Percentiles rank a stretch among this genome's conserved stretches.
Conservation (phyloP, 305 asterid genomes). For the Euphrasia arctica region DNA sequence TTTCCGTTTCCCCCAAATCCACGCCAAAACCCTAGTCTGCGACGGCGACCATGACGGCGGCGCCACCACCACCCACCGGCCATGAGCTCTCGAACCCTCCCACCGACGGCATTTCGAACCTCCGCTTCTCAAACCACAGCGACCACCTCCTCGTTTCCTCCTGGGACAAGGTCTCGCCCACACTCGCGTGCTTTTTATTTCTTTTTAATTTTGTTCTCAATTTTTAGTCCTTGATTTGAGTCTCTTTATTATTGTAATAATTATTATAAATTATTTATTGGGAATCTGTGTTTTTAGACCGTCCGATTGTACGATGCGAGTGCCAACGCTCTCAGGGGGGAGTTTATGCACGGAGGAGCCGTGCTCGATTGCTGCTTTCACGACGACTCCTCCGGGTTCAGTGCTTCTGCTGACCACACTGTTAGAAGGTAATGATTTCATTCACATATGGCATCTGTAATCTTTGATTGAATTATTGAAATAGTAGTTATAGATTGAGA, state of each 20-base stretch:
- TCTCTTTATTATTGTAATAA: background rate
- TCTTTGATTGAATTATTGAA: background rate
- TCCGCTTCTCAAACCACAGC: constrained; percentile 89
- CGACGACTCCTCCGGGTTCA: too few species aligned
- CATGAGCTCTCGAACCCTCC: constrained; percentile 74
- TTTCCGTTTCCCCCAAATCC: constrained; percentile 12
- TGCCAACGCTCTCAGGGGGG: constrained; percentile 71
- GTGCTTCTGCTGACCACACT: too few species aligned
- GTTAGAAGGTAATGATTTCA: too few species aligned
- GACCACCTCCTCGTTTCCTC: constrained; percentile 93
- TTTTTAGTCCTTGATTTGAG: background rate
- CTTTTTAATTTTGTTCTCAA: background rate
- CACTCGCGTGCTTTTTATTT: background rate
- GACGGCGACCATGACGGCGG: constrained; percentile 59
- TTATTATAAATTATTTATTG: background rate
- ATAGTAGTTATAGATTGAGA: too few species aligned
- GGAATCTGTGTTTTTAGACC: constrained; percentile 39
- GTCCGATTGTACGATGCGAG: constrained; percentile 92
- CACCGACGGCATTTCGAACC: constrained; percentile 81
- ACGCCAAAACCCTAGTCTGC: constrained; percentile 26
- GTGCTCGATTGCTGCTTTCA: too few species aligned
- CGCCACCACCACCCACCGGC: constrained; percentile 54
- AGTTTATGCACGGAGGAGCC: constrained; percentile 77
- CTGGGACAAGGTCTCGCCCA: constrained; percentile 73
- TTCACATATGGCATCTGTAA: background rate